Evolutionary conservation across 345 rosid genomes (phyloP), one percentile per base, ranked within the genome.

Genomic region (Sonneratia alba): DNA sequence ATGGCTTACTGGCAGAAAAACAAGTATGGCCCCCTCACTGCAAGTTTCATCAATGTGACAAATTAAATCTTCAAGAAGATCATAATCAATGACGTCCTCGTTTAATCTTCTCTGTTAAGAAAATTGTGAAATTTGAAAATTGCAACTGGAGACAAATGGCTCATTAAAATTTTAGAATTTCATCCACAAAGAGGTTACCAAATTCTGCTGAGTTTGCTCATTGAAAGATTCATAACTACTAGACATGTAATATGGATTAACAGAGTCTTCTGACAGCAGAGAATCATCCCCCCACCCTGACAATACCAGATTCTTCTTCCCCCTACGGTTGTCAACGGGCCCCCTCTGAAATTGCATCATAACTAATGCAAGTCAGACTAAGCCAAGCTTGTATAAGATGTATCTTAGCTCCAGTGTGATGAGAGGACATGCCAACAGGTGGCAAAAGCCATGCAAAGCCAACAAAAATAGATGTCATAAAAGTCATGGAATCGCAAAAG

Each of bases 221-320:
- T 85, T 82, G 77, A 85, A 87, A 72, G 88, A 83, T 76, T 85
- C 77, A 77, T 91, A 93, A 75, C 59, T 72, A 73, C 81, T 84
- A 47, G 94, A 78, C 74, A 64, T 71, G 73, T 85, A 93, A 80
- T 81, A 81, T 42, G 96, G 92, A 79, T 93, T 93, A 66, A 87
- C 72, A 83, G 27, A 40, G 65, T 87, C 94, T 78, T 89, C 96
- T n/a, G 83, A 78, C 71, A 91, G 90, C 84, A 87, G 68, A 71
- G 91, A 91, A 68, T 91, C 94, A 69, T 91, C 96, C 11, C 96
- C 96, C 98, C 98, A 91, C 57, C 79, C 89, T 75, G 98, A 91
- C 77, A 93, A 72, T 74, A 93, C 91, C 76, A 93, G 97, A 87
- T 93, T 89, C 84, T 93, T 91, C 84, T 89, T 87, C 66, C 97